Conservation (phyloP, 106 monocot genomes). For the Narthecium ossifragum region DNA sequence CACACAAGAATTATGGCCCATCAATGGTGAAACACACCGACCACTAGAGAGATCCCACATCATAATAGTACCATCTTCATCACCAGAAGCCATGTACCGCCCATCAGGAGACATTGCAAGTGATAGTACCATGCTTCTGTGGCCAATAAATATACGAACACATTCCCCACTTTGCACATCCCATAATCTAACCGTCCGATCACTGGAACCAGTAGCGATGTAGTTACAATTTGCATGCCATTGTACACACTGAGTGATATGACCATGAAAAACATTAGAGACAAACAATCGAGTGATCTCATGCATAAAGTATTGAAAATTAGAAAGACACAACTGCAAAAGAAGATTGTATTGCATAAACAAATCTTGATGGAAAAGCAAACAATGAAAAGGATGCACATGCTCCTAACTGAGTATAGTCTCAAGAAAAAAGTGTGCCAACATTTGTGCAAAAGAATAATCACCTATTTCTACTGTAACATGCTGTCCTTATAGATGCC, state of each 20-base stretch:
- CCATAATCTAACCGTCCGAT: slow-evolving; percentile 97
- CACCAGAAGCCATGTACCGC: slow-evolving; percentile 94
- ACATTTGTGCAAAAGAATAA: not conserved
- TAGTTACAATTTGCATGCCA: slow-evolving; percentile 99
- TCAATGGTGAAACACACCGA: slow-evolving; percentile 75
- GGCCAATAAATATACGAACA: slow-evolving; percentile 92
- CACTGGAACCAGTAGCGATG: slow-evolving; percentile 90
- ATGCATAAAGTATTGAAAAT: not conserved
- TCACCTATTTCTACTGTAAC: too few relatives aligned
- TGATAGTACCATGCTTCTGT: slow-evolving; percentile 80
- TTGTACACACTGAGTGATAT: slow-evolving; percentile 67
- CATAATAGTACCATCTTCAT: slow-evolving; percentile 98
- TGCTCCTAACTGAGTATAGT: too few relatives aligned
- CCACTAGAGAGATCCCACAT: slow-evolving; percentile 93
- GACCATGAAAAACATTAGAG: not conserved
- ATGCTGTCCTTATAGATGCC: too few relatives aligned
- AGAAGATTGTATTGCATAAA: too few relatives aligned
- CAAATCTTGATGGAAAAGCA: not conserved
- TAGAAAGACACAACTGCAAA: not conserved
- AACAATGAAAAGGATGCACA: not conserved
- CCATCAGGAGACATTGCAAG: slow-evolving; percentile 98
- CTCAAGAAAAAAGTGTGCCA: not conserved
- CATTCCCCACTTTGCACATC: slow-evolving; percentile 93
- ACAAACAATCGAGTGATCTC: too few relatives aligned
- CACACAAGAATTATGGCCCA: slow-evolving; percentile 80